Evolutionary conservation across 1,284 basidiomycete genomes (phyloP), one percentile per base, ranked within the genome.

Genomic region (Caloboletus inedulis): DNA sequence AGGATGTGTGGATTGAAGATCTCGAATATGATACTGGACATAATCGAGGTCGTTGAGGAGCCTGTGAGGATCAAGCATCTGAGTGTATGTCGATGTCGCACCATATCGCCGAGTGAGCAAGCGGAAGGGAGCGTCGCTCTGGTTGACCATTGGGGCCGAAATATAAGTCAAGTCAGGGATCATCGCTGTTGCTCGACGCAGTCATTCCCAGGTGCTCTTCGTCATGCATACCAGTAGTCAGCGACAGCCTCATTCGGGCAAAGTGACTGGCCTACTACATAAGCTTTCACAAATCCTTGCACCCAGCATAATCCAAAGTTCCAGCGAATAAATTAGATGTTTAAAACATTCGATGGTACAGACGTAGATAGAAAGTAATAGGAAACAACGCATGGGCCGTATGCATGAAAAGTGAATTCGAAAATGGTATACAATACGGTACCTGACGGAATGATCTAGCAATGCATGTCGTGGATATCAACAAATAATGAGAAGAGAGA

Each of bases 121-220:
- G 27, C 86, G 77, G 60, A 89, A 89, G 1, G 87, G 85, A 0
- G 84, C 74, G 58, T 89, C 87, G 42, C 84, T 86, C 62, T 88
- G 85, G 53, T 84, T 81, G 52, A 88, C 78, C 86, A 87, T 87
- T 1, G 85, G 85, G 6, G 85, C 85, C 13, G 78, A 71, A 47
- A 82, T 72, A 43, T 66, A 72, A 21, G 71, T 67, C 47, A 82
- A 59, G 57, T 77, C 57, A 7, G 58, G 62, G 21, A 55, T 44
- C 61, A 64, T 64, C 12, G 18, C 44, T 34, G 19, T 30, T 16
- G 34, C 8, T 35, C 16, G 39, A 27, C 14, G n/a, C 14, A 33
- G 19, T 39, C 36, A 18, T 36, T 41, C 18, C 44, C 19, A n/a
- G 16, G 27, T 34, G 18, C 9, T 72, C 4, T 76, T 66, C 62